A percentile compares a stretch with the other conserved stretches of the same genome.
Conservation (phyloP, 2,329 filamentous ascomycete genomes). For the Pyrenophora tritici-repentis region DNA sequence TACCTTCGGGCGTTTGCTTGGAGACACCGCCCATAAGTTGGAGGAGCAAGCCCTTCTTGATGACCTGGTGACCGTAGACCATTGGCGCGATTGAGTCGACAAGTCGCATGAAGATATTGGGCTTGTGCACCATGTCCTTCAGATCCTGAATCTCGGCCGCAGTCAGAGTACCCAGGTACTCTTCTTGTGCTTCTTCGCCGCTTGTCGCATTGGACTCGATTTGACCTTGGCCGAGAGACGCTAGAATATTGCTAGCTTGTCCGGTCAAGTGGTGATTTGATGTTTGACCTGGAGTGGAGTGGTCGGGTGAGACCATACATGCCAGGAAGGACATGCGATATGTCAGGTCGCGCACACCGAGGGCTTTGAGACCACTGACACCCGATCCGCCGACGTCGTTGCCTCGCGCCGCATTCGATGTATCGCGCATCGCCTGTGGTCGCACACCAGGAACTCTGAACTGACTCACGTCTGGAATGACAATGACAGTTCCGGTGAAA, state of each 20-base stretch:
- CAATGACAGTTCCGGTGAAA: conserved; percentile 94
- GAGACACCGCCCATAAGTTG: conserved; percentile 95
- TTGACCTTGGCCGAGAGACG: conserved; percentile 75
- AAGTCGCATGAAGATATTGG: conserved; percentile 90
- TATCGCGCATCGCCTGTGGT: conserved; percentile 83
- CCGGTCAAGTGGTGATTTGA: conserved; percentile 70
- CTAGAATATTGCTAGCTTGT: conserved; percentile 82
- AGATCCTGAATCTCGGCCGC: conserved; percentile 88
- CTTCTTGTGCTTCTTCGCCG: conserved; percentile 85
- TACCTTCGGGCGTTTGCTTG: conserved; percentile 90
- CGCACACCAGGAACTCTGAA: conserved; percentile 85
- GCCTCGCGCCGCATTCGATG: conserved; percentile 71
- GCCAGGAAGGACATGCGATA: conserved; percentile 96
- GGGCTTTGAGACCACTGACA: conserved; percentile 83
- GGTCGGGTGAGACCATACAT: conserved; percentile 93
- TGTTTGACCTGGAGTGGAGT: conserved; percentile 75
- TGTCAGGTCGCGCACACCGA: conserved; percentile 93
- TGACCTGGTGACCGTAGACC: conserved; percentile 95
- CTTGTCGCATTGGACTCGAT: conserved; percentile 65
- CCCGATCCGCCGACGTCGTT: conserved; percentile 83
- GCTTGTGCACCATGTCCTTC: conserved; percentile 89
- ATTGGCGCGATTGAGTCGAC: conserved; percentile 95
- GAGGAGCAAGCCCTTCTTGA: conserved; percentile 93
- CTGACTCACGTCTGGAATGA: conserved; percentile 95
- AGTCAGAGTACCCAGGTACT: conserved; percentile 84